These are phyloP conservation scores for Trifolium pratense DNA, from an alignment of 306 rosid species.

Conservation along the genomic window DNA sequence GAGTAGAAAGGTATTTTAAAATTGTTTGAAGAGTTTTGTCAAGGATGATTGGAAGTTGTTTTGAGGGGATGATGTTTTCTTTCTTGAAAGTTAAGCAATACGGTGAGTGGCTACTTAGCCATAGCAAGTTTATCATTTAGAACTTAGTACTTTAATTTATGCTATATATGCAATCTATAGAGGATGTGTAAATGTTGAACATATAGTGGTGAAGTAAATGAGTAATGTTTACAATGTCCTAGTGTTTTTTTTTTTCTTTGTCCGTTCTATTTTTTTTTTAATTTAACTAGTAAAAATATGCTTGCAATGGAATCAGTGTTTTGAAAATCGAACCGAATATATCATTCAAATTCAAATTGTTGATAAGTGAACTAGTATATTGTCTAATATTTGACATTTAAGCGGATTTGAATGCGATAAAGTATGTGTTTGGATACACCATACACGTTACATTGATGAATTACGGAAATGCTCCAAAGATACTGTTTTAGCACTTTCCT, in stretches of 20 bases:
- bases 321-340: not conserved
- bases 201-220: conserved; percentile 33
- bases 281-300: not conserved
- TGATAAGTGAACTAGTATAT: too few relatives aligned
- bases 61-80: not conserved
- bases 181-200: conserved; percentile 39
- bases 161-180: conserved; percentile 30
- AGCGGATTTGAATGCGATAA: not conserved
- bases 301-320: not conserved
- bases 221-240: not conserved
- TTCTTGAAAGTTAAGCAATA: conserved; percentile 13
- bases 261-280: conserved; percentile 5
- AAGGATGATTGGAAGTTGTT: conserved; percentile 39
- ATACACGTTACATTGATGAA: too few relatives aligned
- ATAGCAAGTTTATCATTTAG: conserved; percentile 7
- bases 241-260: not conserved
- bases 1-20: conserved; percentile 19
- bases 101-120: conserved; percentile 14
- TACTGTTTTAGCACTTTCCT: too few relatives aligned
- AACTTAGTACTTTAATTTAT: conserved; percentile 10
- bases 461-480: too few relatives aligned
- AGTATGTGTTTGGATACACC: too few relatives aligned
- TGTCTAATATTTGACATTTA: too few relatives aligned
- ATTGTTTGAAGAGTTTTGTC: conserved; percentile 38
- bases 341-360: too few relatives aligned